Conservation (phyloP, 2,329 filamentous ascomycete genomes). For the Ceratocystiopsis sp. region DNA sequence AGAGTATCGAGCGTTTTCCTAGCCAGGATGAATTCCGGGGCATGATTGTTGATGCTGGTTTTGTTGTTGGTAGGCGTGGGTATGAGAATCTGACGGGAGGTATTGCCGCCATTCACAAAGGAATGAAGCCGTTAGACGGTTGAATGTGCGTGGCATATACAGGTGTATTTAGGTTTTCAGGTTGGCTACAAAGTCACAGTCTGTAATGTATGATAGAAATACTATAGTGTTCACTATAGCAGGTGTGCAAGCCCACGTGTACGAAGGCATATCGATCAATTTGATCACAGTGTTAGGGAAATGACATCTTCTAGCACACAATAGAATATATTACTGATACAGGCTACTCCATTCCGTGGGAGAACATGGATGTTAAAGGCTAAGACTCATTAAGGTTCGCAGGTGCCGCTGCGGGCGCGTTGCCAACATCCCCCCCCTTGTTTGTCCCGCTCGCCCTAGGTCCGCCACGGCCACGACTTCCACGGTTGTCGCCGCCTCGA, state of each 20-base stretch:
- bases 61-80: conserved; percentile 62
- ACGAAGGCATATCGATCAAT: too few relatives aligned
- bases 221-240: too few relatives aligned
- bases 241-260: too few relatives aligned
- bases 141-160: background rate
- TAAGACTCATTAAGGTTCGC: conserved; percentile 7
- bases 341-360: background rate
- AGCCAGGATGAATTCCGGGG: conserved; percentile 66
- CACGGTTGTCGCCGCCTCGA: conserved; percentile 40
- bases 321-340: background rate
- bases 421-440: conserved; percentile 42
- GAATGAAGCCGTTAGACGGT: conserved; percentile 54
- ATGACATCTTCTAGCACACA: too few relatives aligned
- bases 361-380: background rate
- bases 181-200: too few relatives aligned
- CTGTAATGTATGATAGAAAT: too few relatives aligned
- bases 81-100: conserved; percentile 87
- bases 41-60: conserved; percentile 74
- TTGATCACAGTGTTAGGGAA: too few relatives aligned
- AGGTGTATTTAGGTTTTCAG: too few relatives aligned
- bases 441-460: conserved; percentile 13
- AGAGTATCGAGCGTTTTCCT: conserved; percentile 91
- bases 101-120: conserved; percentile 91
- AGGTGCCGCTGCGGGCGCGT: conserved; percentile 35
- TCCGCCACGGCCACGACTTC: conserved; percentile 37